Base-by-base conservation (phyloP, 768 basidiomycete species). In the Imleria badia region DNA sequence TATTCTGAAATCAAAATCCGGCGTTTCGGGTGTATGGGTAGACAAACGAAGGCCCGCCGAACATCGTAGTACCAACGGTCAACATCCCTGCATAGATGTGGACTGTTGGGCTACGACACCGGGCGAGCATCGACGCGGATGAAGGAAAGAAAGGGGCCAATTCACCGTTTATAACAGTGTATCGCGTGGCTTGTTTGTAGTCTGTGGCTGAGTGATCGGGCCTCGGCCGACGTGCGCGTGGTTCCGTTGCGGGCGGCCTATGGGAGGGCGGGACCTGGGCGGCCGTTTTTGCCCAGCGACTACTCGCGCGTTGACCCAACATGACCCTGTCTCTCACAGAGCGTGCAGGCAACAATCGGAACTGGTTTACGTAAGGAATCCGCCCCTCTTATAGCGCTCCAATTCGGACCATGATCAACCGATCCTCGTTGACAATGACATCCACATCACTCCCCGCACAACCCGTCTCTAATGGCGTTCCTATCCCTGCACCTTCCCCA, bases 61-160 rank as follows among this genome's bases (percentile, higher is more conserved):
- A 31, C 22, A 12, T 60, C 61, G 54, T 63, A 63, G 52, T 31
- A 17, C 49, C 48, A 48, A 45, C 54, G 5, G 48, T 39, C 53
- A 6, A 48, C 61, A 54, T 5, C 43, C 30, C 17, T 45, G 47
- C 23, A 29, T 11, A 9, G 54, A 53, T 63, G 61, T 64, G 59
- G 58, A 60, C 54, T 56, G 51, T 57, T 57, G 60, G 54, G 54
- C 60, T 61, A 61, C 51, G 59, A 61, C 26, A 39, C 11, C 17
- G 6, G 47, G 19, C 50, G 60, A 49, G 47, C 40, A 23, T 31
- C 26, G 48, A 47, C 5, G 42, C n/a, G 20, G 20, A 15, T 22
- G 54, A 3, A 35, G 26, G 26, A 29, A 20, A 36, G 30, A 46
- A 14, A n/a, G 9, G 52, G 29, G 52, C 22, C 11, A 20, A 33